A percentile compares a stretch with the other conserved stretches of the same genome.
Evolutionary conservation across 345 rosid species (phyloP).

Genomic region (Gossypium australe): DNA sequence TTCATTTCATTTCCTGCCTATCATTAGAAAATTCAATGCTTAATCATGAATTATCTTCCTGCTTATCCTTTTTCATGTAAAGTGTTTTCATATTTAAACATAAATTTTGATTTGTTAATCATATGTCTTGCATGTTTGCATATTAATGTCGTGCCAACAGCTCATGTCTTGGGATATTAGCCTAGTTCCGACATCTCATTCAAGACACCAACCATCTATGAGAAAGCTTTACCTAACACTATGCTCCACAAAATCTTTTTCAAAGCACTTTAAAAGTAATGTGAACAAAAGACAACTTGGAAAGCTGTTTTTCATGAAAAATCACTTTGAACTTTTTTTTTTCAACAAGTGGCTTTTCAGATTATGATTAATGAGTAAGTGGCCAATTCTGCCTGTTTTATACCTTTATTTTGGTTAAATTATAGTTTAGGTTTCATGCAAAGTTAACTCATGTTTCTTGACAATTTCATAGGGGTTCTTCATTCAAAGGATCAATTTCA

Average conservation of each 20-base stretch:
- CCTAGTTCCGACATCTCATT: slow-evolving; percentile 24
- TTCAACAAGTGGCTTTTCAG: background rate
- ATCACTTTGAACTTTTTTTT: too few species aligned
- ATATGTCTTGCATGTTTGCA: too few species aligned
- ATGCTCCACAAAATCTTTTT: slow-evolving; percentile 4
- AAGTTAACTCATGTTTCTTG: slow-evolving; percentile 9
- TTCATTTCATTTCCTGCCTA: background rate
- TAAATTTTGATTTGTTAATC: too few species aligned
- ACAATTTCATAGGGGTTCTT: slow-evolving; percentile 48
- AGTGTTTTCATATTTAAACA: too few species aligned
- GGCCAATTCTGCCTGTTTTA: slow-evolving; percentile 9
- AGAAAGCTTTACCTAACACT: slow-evolving; percentile 41
- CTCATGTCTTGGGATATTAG: slow-evolving; percentile 14
- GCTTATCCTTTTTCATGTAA: background rate
- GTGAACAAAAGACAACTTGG: background rate
- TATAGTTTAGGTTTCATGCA: slow-evolving; percentile 11
- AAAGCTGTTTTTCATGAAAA: background rate
- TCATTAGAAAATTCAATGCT: slow-evolving; percentile 1
- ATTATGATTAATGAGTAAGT: background rate
- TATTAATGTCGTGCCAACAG: too few species aligned
- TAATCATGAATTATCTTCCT: background rate
- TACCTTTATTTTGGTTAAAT: background rate
- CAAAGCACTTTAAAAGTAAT: background rate
- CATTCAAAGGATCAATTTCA: slow-evolving; percentile 58
- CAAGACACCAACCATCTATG: slow-evolving; percentile 22